These are phyloP conservation scores for Phialophora tarda DNA, from an alignment of 2,329 filamentous ascomycete species.

Conservation along the genomic window DNA sequence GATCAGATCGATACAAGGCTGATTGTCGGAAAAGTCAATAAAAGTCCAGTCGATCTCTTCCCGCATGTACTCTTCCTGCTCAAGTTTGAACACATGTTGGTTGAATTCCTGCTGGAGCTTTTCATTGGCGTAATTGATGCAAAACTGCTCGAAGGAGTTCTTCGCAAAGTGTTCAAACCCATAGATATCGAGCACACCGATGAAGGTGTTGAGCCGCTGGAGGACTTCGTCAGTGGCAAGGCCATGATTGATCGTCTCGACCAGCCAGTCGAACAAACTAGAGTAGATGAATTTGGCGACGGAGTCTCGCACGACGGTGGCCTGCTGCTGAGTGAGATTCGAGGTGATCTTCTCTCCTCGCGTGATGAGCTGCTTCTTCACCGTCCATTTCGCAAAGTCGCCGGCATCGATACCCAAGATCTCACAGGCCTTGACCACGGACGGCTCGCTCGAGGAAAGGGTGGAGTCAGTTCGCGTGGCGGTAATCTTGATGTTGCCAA, in stretches of 20 bases:
- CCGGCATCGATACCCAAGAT: constrained; percentile 85
- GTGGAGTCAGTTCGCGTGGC: constrained; percentile 87
- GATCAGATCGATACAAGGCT: constrained; percentile 97
- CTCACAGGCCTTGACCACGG: constrained; percentile 77
- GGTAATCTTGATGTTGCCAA: constrained; percentile 96
- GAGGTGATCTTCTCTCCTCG: constrained; percentile 97
- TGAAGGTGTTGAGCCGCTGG: constrained; percentile 82
- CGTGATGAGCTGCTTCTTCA: constrained; percentile 97
- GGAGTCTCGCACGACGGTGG: constrained; percentile 91
- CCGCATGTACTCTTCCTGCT: constrained; percentile 95
- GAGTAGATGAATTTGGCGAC: constrained; percentile 99
- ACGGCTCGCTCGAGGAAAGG: constrained; percentile 78
- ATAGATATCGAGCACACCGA: constrained; percentile 98
- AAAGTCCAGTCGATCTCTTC: constrained; percentile 99
- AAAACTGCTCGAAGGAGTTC: constrained; percentile 99
- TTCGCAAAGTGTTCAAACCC: constrained; percentile 99
- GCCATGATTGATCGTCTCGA: constrained; percentile 93
- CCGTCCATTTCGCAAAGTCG: constrained; percentile 95
- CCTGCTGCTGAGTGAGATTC: constrained; percentile 91
- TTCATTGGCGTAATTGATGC: constrained; percentile 99
- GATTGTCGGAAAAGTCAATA: constrained; percentile 98
- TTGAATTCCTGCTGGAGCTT: constrained; percentile 99
- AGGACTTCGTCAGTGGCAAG: constrained; percentile 88
- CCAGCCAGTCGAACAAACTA: constrained; percentile 96
- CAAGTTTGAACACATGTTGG: constrained; percentile 97